Evolutionary conservation across 257 asterid species (phyloP).

Genomic region (Eustoma russellianum): DNA sequence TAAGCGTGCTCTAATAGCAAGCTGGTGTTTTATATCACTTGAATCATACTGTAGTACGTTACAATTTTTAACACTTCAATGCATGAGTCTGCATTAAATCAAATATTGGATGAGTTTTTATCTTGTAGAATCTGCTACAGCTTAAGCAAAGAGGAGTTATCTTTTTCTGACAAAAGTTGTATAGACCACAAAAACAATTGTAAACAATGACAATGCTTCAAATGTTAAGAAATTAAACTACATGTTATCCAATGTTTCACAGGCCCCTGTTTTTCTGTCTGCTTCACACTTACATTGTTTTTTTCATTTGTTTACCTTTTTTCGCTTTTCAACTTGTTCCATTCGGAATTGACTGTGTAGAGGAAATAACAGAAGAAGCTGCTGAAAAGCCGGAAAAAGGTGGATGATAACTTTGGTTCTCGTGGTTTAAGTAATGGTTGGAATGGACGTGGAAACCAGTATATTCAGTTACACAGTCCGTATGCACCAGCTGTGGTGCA

Average conservation of each 20-base stretch:
- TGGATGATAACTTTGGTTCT: slow-evolving; percentile 28
- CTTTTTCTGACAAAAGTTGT: no score
- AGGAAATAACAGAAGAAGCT: slow-evolving; percentile 42
- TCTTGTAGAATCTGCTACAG: no score
- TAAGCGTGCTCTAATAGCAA: no score
- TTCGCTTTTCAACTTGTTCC: slow-evolving; percentile 32
- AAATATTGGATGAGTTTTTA: no score
- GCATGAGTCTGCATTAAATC: no score
- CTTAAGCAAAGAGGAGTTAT: no score
- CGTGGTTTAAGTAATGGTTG: slow-evolving; percentile 33
- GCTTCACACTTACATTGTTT: neutral
- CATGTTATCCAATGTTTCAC: neutral
- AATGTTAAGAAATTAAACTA: no score
- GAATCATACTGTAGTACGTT: no score
- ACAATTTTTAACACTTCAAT: no score
- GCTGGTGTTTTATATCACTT: no score
- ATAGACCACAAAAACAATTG: no score
- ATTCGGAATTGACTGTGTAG: slow-evolving; percentile 19
- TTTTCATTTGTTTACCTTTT: slow-evolving; percentile 1
- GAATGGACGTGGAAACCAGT: slow-evolving; percentile 35
- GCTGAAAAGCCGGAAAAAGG: slow-evolving; percentile 33
- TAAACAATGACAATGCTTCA: no score
- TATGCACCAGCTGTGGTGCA: slow-evolving; percentile 31
- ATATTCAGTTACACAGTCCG: slow-evolving; percentile 29
- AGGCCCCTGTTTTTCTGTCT: neutral